Evolutionary conservation across 2,329 filamentous ascomycete genomes (phyloP), one percentile per base, ranked within the genome.

Genomic region (Aureobasidium vineae): DNA sequence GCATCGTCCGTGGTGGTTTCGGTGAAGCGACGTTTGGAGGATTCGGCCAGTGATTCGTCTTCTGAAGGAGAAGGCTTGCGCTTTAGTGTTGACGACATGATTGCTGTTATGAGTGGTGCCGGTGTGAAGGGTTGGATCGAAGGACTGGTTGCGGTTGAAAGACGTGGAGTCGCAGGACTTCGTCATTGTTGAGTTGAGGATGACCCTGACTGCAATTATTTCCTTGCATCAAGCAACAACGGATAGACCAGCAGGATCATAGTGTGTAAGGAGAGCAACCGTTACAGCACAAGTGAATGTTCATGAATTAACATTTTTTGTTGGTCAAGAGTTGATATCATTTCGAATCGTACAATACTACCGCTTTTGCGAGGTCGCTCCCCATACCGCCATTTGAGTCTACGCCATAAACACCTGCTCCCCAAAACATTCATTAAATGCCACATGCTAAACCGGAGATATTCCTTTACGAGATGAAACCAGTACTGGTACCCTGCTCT

Each of bases 1-100:
- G 49, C 19, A n/a, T 47, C 57, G 10, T 26, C 11, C 26, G 19
- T 36, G 23, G 68, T 65, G 28, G 72, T 36, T 28, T 71, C 70
- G 43, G 68, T 73, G 65, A 77, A 77, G 47, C 75, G 70, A 21
- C 76, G 74, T 69, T 78, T 78, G 3, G 72, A 72, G 2, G 75
- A 71, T 52, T 77, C 75, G 53, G 7, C 49, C 31, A 31, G 41
- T 16, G 19, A 68, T 70, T 69, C 72, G 11, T 75, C 75, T 15
- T 74, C 74, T 26, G 75, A 76, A 36, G 74, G 75, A 21, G 76
- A 76, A 38, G 75, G 73, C 70, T 78, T 78, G 43, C 77, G 73
- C 63, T 78, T 78, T 5, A 71, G 68, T 69, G 71, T 67, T 31
- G 69, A 47, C 2, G 75, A 68, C 73, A 75, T 75, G 26, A 45